Base-by-base conservation (phyloP, 2,329 filamentous ascomycete species). In the Arthroderma sp. region DNA sequence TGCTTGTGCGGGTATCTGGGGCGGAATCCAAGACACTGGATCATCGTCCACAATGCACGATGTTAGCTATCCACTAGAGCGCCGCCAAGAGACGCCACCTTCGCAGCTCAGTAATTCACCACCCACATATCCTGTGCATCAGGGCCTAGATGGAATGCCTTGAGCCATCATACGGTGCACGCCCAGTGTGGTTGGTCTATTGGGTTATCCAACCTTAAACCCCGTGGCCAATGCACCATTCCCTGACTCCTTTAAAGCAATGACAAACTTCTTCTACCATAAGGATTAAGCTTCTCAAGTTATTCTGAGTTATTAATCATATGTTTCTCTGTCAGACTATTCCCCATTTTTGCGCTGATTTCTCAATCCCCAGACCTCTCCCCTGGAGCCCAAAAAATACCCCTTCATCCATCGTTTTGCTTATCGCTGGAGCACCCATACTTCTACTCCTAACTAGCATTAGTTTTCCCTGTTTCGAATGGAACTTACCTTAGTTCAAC, bases 131-230 rank as follows among this genome's bases (percentile, higher is more conserved):
- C 33, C 15, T 7, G 25, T 33, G 44, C 44, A 33, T 51, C 23
- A 31, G 44, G 41, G 44, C 33, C 44, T 33, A 51, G 44, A 51
- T 51, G 25, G 44, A 35, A 31, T 51, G 13, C 25, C 44, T 51
- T n/a, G 44, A 51, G 28, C 41, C 44, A 51, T 51, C 44, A 17
- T 31, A 28, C 28, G 25, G 44, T 44, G 8, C 44, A 51, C 28
- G 44, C 44, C 44, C 25, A 1, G 44, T 19, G 25, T 51, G 44
- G 23, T 51, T 51, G 44, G 44, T 51, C 41, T 51, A 51, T 51
- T 51, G 44, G 44, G 28, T 33, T 51, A 44, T 33, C 44, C 28
- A 51, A 51, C 44, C 44, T 51, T 51, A 51, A 51, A 51, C 28
- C 44, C 2, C 25, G 44, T 51, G 44, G 44, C 44, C 44, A 51